phyloP scores from a whole-genome alignment of 495 filamentous ascomycete genomes.

The Aspergillus homomorphus region DNA sequence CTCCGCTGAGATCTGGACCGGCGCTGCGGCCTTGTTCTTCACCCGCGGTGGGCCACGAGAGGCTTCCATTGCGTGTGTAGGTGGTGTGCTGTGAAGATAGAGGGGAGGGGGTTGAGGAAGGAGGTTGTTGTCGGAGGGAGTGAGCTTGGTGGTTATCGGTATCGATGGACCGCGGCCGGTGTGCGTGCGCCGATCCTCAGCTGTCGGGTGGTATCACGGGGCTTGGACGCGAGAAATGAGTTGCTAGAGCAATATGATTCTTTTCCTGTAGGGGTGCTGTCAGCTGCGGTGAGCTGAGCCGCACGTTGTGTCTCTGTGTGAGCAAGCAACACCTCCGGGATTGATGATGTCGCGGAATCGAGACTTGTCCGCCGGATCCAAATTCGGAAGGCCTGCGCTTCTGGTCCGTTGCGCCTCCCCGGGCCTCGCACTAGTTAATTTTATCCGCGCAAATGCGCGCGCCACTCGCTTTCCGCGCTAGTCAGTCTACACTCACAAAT shows the following conservation, averaged over 20 bases:
- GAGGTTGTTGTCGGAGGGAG: background rate
- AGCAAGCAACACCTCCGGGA: background rate
- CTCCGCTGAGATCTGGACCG: slow-evolving; percentile 89
- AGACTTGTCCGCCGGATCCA: slow-evolving; percentile 1
- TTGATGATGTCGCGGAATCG: background rate
- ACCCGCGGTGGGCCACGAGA: slow-evolving; percentile 93
- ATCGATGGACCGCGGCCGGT: background rate
- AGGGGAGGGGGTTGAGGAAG: background rate
- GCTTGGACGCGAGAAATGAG: background rate
- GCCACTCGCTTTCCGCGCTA: no score
- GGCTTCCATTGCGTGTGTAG: slow-evolving; percentile 71
- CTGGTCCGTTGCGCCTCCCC: slow-evolving; percentile 25
- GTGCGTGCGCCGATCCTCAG: background rate
- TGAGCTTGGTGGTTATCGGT: slow-evolving; percentile 2
- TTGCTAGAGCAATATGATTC: background rate
- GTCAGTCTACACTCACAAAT: no score
- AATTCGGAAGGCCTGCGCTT: slow-evolving; percentile 22
- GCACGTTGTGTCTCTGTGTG: background rate
- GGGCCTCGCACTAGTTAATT: no score
- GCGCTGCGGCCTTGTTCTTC: slow-evolving; percentile 95
- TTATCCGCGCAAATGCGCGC: no score
- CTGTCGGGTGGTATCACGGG: background rate
- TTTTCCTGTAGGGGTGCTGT: background rate
- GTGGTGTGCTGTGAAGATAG: background rate
- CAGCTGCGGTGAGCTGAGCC: background rate